Evolutionary conservation across 306 rosid species (phyloP), one percentile per base, ranked within the genome.

Genomic region (Psophocarpus tetragonolobus): DNA sequence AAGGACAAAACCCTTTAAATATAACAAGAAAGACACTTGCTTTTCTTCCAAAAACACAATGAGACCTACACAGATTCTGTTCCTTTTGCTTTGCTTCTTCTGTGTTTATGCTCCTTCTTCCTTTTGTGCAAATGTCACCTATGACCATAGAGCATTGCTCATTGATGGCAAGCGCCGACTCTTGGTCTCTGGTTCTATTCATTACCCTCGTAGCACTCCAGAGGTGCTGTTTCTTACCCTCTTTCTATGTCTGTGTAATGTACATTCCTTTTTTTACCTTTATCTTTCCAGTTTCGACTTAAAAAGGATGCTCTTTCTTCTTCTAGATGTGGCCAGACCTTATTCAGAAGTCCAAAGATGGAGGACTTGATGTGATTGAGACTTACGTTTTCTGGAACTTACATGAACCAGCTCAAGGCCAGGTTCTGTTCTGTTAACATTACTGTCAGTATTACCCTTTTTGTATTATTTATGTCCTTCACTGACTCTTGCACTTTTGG

Each of bases 241-340:
- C 1, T 77, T 6, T 36, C 27, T 53, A 0, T 44, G 7, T 66
- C 2, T 17, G 38, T 56, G 30, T 14, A 23, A 4, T 11, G 32
- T 14, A 5, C n/a, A 2, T 5, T 24, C 0, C 2, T 26, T 26
- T n/a, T 10, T 27, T 61, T 15, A 38, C 2, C 12, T 36, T 44
- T 48, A 39, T 47, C 1, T 64, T 80, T 66, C 32, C 66, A 54
- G 14, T 27, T 68, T 64, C 33, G 63, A 76, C 10, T 47, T 53
- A 50, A 77, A 75, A 57, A 12, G 32, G 65, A 38, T 74, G 8
- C 20, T 18, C 17, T 80, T 63, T 81, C 78, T 33, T 73, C 35
- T 65, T 80, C 73, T 71, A 95, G 98, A 95, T 95, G 96, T 95
- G 98, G 98, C 97, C 98, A 80, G 97, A 86, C 84, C 89, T 95